Base-by-base conservation (phyloP, 768 basidiomycete species). In the Lactifluus echinatus region DNA sequence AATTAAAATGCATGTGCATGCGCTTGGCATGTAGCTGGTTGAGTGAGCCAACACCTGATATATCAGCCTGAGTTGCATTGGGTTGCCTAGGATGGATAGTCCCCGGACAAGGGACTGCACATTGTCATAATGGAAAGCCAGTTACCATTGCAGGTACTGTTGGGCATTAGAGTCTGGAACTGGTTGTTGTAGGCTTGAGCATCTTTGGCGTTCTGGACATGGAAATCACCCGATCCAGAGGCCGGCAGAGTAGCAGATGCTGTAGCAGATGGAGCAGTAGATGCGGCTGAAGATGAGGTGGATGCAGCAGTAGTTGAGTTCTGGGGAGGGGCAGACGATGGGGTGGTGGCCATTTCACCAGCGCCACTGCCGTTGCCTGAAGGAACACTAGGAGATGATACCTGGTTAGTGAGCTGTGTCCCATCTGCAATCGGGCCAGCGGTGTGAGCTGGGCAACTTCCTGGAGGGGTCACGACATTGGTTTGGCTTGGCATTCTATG, bases 371-470 rank as follows among this genome's bases (percentile, higher is more conserved):
- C n/a, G 8, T 48, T 55, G 23, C 44, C 49, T 0, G 55, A 39
- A 21, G 50, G 58, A 37, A 44, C 56, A 61, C 76, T 74, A 33
- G 76, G 72, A 58, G 68, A 66, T 26, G 71, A 66, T 1, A 70
- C 69, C 39, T 72, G 59, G 46, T 68, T 67, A 26, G 66, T 62
- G 8, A 79, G 66, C 66, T 81, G 79, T 21, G 66, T 44, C 17
- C 81, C 79, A 63, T 79, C 78, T 5, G 79, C 50, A 54, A 82
- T 73, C 48, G 78, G 74, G 2, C 78, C 81, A 23, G 48, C 59
- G 11, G 77, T 66, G 57, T 79, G 65, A 8, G 79, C 80, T 28
- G 74, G 74, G 66, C 81, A 81, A 19, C 78, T 77, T 17, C 79
- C 79, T 5, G 75, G 65, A 23, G 80, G 78, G 59, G 62, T 71